A percentile compares a stretch with the other conserved stretches of the same genome.
phyloP scores from a whole-genome alignment of 768 basidiomycete species.

The Trametes cubensis region DNA sequence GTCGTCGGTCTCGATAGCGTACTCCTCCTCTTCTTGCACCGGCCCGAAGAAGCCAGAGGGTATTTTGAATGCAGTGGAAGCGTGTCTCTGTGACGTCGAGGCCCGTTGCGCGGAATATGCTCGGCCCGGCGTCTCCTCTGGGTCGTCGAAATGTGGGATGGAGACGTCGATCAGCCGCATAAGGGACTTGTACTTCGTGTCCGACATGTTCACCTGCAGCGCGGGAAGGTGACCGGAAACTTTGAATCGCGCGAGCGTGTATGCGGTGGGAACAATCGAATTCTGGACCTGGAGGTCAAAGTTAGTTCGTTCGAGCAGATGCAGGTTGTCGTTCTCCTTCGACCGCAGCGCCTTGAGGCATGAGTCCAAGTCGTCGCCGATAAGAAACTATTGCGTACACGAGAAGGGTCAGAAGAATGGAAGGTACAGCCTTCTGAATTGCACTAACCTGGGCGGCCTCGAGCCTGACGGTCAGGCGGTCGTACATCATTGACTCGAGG shows the following conservation, averaged over 20 bases:
- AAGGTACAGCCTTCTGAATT: not conserved
- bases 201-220: conserved; percentile 87
- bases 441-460: conserved; percentile 82
- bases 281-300: conserved; percentile 88
- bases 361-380: conserved; percentile 80
- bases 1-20: conserved; percentile 62
- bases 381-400: conserved; percentile 64
- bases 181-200: conserved; percentile 86
- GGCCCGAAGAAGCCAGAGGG: conserved; percentile 57
- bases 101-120: conserved; percentile 13
- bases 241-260: conserved; percentile 86
- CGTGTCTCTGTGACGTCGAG: conserved; percentile 22
- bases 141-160: conserved; percentile 75
- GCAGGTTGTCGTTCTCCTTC: conserved; percentile 60
- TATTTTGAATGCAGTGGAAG: conserved; percentile 49
- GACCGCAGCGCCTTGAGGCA: conserved; percentile 80
- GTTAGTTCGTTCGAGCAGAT: conserved; percentile 90
- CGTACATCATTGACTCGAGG: conserved; percentile 94
- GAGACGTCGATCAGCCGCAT: conserved; percentile 92
- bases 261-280: conserved; percentile 85
- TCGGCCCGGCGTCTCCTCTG: conserved; percentile 19
- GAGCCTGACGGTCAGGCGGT: conserved; percentile 80
- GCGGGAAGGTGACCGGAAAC: conserved; percentile 86
- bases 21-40: conserved; percentile 61
- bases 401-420: conserved; percentile 11